phyloP scores from a whole-genome alignment of 768 basidiomycete species.

The Hemileccinum rubropunctum region DNA sequence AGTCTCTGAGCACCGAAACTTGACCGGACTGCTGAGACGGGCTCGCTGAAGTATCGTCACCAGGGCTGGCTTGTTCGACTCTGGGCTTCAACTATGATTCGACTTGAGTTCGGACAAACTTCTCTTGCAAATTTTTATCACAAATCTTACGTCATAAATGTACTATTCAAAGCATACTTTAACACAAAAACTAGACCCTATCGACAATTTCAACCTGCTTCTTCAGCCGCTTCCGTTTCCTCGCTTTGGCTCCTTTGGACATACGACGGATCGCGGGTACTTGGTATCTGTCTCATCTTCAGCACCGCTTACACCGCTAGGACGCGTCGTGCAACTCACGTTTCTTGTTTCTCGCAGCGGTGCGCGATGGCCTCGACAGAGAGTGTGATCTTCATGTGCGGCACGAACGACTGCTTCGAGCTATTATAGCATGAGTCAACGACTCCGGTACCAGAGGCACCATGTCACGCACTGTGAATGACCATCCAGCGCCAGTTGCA shows the following conservation, averaged over 20 bases:
- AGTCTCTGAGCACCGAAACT: slow-evolving; percentile 7
- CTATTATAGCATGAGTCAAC: slow-evolving; percentile 32
- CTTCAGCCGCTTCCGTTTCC: slow-evolving; percentile 46
- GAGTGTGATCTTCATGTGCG: slow-evolving; percentile 71
- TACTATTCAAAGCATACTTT: slow-evolving; percentile 9
- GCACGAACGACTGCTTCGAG: slow-evolving; percentile 51
- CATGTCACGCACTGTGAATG: slow-evolving; percentile 52
- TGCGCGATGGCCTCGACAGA: slow-evolving; percentile 44
- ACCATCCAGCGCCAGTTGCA: slow-evolving; percentile 48
- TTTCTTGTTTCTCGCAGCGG: slow-evolving; percentile 32
- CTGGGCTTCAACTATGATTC: slow-evolving; percentile 4
- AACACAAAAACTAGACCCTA: slow-evolving; percentile 14
- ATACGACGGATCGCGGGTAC: slow-evolving; percentile 49
- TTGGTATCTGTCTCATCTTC: slow-evolving; percentile 50
- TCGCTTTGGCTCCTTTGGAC: slow-evolving; percentile 54
- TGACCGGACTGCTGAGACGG: slow-evolving; percentile 11
- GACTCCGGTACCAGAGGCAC: background rate
- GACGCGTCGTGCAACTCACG: slow-evolving; percentile 32
- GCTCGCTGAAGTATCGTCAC: slow-evolving; percentile 5
- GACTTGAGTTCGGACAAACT: slow-evolving; percentile 1
- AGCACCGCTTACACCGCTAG: background rate
- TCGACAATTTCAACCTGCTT: slow-evolving; percentile 24
- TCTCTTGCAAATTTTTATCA: slow-evolving; percentile 12
- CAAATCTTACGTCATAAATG: slow-evolving; percentile 23
- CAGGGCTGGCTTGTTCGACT: background rate